Conservation (phyloP, 2,329 filamentous ascomycete species). For the Pezicula radicicola region DNA sequence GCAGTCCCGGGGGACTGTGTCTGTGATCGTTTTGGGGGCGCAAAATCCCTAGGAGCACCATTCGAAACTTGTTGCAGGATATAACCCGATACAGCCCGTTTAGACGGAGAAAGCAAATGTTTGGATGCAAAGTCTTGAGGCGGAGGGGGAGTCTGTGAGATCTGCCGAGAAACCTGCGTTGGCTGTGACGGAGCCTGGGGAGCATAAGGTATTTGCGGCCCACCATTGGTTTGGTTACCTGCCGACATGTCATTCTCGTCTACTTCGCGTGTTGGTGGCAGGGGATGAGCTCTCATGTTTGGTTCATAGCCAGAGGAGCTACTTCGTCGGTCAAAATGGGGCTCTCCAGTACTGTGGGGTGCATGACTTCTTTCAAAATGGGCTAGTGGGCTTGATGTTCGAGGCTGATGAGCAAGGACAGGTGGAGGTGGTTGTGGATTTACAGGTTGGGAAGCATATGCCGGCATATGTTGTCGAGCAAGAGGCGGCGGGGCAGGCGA, state of each 20-base stretch:
- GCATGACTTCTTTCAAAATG: slow-evolving; percentile 51
- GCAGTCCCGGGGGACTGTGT: slow-evolving; percentile 61
- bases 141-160: slow-evolving; percentile 49
- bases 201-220: slow-evolving; percentile 12
- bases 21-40: slow-evolving; percentile 55
- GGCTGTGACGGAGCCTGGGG: slow-evolving; percentile 24
- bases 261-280: slow-evolving; percentile 60
- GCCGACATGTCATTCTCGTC: slow-evolving; percentile 48
- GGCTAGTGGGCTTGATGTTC: slow-evolving; percentile 64
- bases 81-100: slow-evolving; percentile 50
- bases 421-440: slow-evolving; percentile 38
- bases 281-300: slow-evolving; percentile 44
- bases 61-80: slow-evolving; percentile 30
- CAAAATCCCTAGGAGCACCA: slow-evolving; percentile 33
- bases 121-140: slow-evolving; percentile 34
- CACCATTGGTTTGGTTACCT: slow-evolving; percentile 16
- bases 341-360: slow-evolving; percentile 27
- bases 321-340: slow-evolving; percentile 43
- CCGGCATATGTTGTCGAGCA: slow-evolving; percentile 12
- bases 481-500: slow-evolving; percentile 40
- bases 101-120: slow-evolving; percentile 52
- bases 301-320: slow-evolving; percentile 53
- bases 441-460: slow-evolving; percentile 24
- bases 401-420: slow-evolving; percentile 53
- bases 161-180: slow-evolving; percentile 34